Conservation (phyloP, 129 eudicot species). For the Heracleum sosnowskyi region DNA sequence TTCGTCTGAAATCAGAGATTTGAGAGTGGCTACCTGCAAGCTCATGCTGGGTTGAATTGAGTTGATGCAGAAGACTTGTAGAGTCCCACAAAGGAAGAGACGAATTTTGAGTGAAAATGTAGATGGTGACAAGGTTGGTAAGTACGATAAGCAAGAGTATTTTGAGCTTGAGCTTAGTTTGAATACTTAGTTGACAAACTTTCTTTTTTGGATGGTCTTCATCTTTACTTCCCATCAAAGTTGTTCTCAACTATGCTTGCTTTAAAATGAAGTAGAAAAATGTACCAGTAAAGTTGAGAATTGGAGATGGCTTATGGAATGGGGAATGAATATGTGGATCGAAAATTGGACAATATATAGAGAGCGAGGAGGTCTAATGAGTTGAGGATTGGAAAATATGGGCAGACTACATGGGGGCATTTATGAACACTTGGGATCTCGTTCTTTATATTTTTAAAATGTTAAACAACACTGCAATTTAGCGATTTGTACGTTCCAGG, state of each 20-base stretch:
- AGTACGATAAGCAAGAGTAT: constrained; percentile 16
- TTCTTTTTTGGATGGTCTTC: constrained; percentile 27
- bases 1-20: constrained; percentile 15
- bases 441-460: not conserved
- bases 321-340: not conserved
- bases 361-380: too few relatives aligned
- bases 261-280: not conserved
- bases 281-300: not conserved
- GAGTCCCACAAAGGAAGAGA: constrained; percentile 15
- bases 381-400: too few relatives aligned
- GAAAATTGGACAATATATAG: too few relatives aligned
- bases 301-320: too few relatives aligned
- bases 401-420: not conserved
- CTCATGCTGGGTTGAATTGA: constrained; percentile 26
- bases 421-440: constrained; percentile 1
- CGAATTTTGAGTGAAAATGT: constrained; percentile 20
- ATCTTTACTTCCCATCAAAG: constrained; percentile 24
- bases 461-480: not conserved
- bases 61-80: constrained; percentile 14
- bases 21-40: constrained; percentile 20
- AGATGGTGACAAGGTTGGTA: constrained; percentile 34
- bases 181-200: constrained; percentile 8
- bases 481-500: not conserved
- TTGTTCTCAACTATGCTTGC: not conserved
- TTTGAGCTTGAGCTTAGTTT: constrained; percentile 26